Conservation (phyloP, 1,139 yeast species). For the Taphrina wiesneri region DNA sequence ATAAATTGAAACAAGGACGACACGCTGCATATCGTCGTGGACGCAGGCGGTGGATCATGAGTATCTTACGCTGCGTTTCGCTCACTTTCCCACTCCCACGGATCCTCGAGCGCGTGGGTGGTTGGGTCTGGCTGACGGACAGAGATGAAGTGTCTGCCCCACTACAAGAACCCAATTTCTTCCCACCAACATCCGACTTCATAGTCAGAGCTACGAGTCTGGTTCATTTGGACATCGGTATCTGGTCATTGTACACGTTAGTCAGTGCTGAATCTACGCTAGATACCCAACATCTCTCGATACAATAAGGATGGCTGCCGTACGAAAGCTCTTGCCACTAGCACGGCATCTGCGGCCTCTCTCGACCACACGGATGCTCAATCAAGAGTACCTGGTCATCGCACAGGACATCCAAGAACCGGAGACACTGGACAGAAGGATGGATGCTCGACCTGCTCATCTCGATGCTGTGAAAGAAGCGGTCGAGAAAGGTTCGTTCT, state of each 20-base stretch:
- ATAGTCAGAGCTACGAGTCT: too few species aligned
- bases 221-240: too few species aligned
- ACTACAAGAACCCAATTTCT: background rate
- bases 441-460: conserved; percentile 22
- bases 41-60: too few species aligned
- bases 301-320: background rate
- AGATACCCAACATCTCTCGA: background rate
- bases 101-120: background rate
- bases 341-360: background rate
- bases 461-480: conserved; percentile 13
- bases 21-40: too few species aligned
- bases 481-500: background rate
- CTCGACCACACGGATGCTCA: background rate
- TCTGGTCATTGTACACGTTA: too few species aligned
- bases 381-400: conserved; percentile 13
- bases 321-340: background rate
- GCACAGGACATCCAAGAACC: conserved; percentile 22
- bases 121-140: background rate
- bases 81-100: too few species aligned
- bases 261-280: too few species aligned
- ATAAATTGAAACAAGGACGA: background rate
- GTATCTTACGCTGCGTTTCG: too few species aligned
- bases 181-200: background rate
- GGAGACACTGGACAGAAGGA: conserved; percentile 12
- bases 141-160: background rate